phyloP scores from a whole-genome alignment of 2,329 filamentous ascomycete genomes.

The Acephala macrosclerotiorum region DNA sequence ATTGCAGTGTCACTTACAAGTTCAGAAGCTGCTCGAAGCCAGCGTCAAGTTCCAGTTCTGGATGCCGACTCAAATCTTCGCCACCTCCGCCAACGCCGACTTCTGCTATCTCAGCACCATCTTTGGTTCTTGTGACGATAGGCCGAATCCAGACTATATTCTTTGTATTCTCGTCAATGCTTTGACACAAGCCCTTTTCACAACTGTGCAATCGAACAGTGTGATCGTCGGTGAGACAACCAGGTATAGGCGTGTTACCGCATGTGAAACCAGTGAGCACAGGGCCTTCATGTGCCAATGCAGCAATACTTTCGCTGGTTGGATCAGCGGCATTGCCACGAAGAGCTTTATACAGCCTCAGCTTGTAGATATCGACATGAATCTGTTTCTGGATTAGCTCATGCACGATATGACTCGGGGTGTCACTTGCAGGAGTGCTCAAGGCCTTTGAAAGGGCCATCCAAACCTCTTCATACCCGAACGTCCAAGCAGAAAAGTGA shows the following conservation, averaged over 20 bases:
- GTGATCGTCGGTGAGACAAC: constrained; percentile 73
- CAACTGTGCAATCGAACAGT: constrained; percentile 82
- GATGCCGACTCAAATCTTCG: constrained; percentile 73
- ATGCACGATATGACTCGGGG: not conserved
- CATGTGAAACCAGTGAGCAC: constrained; percentile 76
- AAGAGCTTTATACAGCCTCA: constrained; percentile 74
- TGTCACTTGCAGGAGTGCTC: constrained; percentile 60
- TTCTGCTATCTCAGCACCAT: constrained; percentile 73
- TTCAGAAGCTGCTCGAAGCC: constrained; percentile 60
- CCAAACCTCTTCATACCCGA: constrained; percentile 94
- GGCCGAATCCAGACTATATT: constrained; percentile 75
- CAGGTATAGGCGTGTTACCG: constrained; percentile 73
- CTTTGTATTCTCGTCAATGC: constrained; percentile 55
- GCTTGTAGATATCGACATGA: constrained; percentile 85
- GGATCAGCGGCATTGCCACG: constrained; percentile 50
- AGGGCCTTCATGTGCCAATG: constrained; percentile 65
- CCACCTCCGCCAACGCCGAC: constrained; percentile 80
- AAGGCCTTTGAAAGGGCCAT: constrained; percentile 77
- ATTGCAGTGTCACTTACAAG: constrained; percentile 49
- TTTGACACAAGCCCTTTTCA: constrained; percentile 72
- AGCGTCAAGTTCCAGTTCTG: constrained; percentile 66
- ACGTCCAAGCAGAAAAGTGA: constrained; percentile 89
- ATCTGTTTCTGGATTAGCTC: constrained; percentile 55
- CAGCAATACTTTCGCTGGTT: constrained; percentile 45
- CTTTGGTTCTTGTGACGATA: constrained; percentile 69